Evolutionary conservation across 176 grass and related monocot species (phyloP), one percentile per base, ranked within the genome.

Genomic region (Oryza glaberrima): DNA sequence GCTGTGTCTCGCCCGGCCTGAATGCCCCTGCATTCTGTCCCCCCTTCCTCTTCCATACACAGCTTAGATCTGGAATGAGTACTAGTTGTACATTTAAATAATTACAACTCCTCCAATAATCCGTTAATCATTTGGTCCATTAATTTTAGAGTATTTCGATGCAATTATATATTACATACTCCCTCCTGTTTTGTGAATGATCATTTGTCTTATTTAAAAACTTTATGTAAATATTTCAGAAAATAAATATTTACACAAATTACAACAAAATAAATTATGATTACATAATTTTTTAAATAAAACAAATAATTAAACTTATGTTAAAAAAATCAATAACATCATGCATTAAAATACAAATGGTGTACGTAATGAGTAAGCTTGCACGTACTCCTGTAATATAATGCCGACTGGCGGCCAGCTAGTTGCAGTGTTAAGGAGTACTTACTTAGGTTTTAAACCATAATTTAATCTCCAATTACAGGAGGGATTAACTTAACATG

Each of bases 61-160:
- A 10, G 43, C 43, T 2, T 65, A 90, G 83, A 86, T 86, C 88
- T 90, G 34, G 67, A 69, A 15, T 15, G 54, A 9, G 23, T 5
- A 4, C 43, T 15, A 4, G 5, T 12, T 54, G 3, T 36, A 36
- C 44, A 28, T 58, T 4, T 58, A 20, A 8, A n/a, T 44, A 44
- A 10, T 2, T 7, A 43, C 5, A 20, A n/a, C 2, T 19, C 17
- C 1, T n/a, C 54, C 54, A 58, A 58, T n/a, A 58, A 20, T n/a
- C 6, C 19, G 9, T 19, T 56, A 4, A 56, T 19, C 51, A 56
- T 56, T 56, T 56, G 51, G 16, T 7, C 5, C 5, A 7, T 7
- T 19, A 19, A 56, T 7, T 19, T 19, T 16, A 10, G 51, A 6
- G 5, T 6, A 56, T 17, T 56, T 49, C 13, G 47, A 15, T 49